Conservation (phyloP, 176 grass and related monocot species). For the Phoenix roebelenii region DNA sequence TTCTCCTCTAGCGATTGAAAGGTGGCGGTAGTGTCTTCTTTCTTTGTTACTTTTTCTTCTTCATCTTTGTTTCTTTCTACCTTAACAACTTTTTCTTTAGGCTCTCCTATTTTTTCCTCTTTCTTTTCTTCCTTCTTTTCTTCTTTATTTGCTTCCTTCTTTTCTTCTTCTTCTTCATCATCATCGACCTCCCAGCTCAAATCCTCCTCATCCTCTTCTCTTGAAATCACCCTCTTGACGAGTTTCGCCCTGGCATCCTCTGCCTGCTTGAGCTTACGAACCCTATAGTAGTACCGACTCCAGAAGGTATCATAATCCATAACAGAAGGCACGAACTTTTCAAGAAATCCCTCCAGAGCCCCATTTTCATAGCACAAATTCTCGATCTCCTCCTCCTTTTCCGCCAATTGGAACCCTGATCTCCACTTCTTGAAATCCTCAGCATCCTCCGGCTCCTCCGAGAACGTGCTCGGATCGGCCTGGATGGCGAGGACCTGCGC, state of each 20-base stretch:
- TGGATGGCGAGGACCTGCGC: constrained; percentile 64
- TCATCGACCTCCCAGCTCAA: constrained; percentile 61
- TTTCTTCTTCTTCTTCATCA: not conserved
- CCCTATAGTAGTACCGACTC: constrained; percentile 70
- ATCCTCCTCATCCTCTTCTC: constrained; percentile 75
- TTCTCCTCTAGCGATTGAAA: not conserved
- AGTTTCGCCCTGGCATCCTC: constrained; percentile 75
- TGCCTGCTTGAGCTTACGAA: constrained; percentile 63
- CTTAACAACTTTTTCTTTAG: constrained; percentile 1
- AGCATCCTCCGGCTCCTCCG: constrained; percentile 53
- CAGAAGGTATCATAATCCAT: constrained; percentile 70
- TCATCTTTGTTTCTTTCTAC: not conserved
- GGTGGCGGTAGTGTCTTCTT: not conserved
- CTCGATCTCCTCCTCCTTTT: constrained; percentile 67
- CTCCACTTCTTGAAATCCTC: constrained; percentile 67
- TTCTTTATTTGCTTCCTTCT: constrained; percentile 39
- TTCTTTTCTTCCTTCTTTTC: constrained; percentile 23
- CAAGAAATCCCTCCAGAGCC: constrained; percentile 39
- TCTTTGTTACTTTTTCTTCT: constrained; percentile 12
- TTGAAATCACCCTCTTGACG: constrained; percentile 58
- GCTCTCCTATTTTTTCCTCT: constrained; percentile 1
- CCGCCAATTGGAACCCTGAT: constrained; percentile 45
- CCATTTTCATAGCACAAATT: constrained; percentile 53
- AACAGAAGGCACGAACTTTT: constrained; percentile 50
- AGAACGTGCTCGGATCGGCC: constrained; percentile 68